These are phyloP conservation scores for Sclerotinia subarctica DNA, from an alignment of 2,329 filamentous ascomycete species.

Conservation along the genomic window DNA sequence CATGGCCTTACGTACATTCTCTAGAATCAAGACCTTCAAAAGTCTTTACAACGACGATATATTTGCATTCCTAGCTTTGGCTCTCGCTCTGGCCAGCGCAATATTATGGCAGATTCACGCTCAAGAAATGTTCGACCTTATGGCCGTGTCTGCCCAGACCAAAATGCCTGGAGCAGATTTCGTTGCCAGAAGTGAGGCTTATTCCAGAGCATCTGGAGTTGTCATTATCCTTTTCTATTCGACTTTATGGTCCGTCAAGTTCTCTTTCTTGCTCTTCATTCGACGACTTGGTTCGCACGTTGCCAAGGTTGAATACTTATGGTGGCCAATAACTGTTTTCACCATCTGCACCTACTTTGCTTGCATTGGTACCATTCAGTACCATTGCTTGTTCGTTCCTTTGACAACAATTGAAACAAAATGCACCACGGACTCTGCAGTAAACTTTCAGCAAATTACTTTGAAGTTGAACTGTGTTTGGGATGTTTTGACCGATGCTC, in stretches of 20 bases:
- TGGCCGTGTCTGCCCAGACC: background rate
- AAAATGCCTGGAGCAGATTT: slow-evolving; percentile 3
- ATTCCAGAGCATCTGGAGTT: background rate
- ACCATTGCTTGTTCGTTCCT: background rate
- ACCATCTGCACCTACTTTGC: slow-evolving; percentile 2
- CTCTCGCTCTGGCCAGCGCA: background rate
- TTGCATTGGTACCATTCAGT: background rate
- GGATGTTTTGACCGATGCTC: background rate
- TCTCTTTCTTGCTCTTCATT: slow-evolving; percentile 3
- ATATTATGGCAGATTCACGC: slow-evolving; percentile 5
- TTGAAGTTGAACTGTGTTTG: slow-evolving; percentile 2
- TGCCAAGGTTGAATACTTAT: background rate
- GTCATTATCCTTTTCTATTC: slow-evolving; percentile 1
- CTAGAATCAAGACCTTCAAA: slow-evolving; percentile 6
- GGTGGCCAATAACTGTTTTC: slow-evolving; percentile 4
- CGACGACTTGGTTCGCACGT: slow-evolving; percentile 3
- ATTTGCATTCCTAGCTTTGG: background rate
- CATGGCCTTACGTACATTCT: background rate
- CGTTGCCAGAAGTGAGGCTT: background rate
- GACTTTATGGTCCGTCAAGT: slow-evolving; percentile 1
- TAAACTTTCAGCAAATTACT: background rate
- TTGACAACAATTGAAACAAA: background rate
- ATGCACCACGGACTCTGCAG: background rate
- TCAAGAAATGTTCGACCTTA: background rate
- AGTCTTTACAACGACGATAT: background rate